Percentiles rank a stretch among this genome's conserved stretches.
These are phyloP conservation scores for Waitea zeae DNA, from an alignment of 1,284 basidiomycete species.

Conservation along the genomic window DNA sequence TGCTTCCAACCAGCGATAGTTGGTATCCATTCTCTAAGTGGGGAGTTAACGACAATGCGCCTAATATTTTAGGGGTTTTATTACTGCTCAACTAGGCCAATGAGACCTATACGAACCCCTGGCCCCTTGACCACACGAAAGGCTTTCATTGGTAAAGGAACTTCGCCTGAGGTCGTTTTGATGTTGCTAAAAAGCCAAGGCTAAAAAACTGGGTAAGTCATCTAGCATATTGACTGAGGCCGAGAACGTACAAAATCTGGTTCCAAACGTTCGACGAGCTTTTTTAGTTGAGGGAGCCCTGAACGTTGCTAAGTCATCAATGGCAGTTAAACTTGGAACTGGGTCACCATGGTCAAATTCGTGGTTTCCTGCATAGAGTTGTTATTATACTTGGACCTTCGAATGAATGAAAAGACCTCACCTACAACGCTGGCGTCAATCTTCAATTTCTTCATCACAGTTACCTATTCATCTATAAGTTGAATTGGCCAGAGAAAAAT, in stretches of 20 bases:
- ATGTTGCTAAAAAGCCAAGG: constrained; percentile 22
- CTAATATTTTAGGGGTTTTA: background rate
- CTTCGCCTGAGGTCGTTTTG: constrained; percentile 17
- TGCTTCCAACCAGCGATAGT: constrained; percentile 34
- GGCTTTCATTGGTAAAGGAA: constrained; percentile 16
- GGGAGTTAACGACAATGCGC: background rate
- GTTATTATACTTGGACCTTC: background rate
- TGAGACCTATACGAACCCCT: constrained; percentile 25
- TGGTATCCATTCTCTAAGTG: constrained; percentile 27
- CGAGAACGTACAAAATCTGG: no score
- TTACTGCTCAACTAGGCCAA: constrained; percentile 30
- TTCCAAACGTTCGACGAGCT: no score
- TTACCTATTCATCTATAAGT: background rate
- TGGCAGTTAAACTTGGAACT: no score
- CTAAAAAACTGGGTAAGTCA: no score
- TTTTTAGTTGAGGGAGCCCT: background rate
- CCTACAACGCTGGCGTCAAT: background rate
- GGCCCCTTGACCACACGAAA: constrained; percentile 20
- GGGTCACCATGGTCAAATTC: background rate
- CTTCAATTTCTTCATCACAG: background rate
- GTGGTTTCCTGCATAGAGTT: background rate
- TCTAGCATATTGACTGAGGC: no score
- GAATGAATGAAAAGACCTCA: background rate
- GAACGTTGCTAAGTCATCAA: no score
- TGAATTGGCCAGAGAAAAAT: no score